Base-by-base conservation (phyloP, 2,329 filamentous ascomycete species). In the Colletotrichum gigasporum region DNA sequence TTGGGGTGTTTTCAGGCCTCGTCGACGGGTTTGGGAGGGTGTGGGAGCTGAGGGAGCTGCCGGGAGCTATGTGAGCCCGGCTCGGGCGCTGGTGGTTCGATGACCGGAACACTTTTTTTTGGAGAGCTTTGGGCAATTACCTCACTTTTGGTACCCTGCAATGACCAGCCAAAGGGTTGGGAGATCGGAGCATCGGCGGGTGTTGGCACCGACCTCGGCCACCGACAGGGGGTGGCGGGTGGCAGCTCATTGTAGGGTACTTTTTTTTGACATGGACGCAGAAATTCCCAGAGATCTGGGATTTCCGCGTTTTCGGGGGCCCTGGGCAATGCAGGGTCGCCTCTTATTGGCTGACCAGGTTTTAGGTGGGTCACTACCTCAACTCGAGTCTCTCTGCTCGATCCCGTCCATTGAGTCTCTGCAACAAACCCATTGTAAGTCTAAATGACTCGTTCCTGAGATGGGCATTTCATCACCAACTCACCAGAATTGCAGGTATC, bases 151-250 rank as follows among this genome's bases (percentile, higher is more conserved):
- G 37, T 34, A 24, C 52, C 52, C 24, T 32, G 16, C 52, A 18
- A 35, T 28, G 37, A 32, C 55, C 34, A 11, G 48, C 16, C 10
- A 42, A 8, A 14, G 12, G 41, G 39, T 35, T 9, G 37, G 22
- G 14, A n/a, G n/a, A n/a, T 63, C 55, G 61, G 61, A 28, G 39
- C 8, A 59, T 63, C 55, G 55, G 55, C 48, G 55, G 54, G 34
- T 14, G n/a, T 26, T 60, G 42, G 30, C 47, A 26, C 61, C 61
- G 61, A 63, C 45, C 10, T 56, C n/a, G n/a, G n/a, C n/a, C n/a
- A n/a, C n/a, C n/a, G n/a, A n/a, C n/a, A n/a, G n/a, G n/a, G n/a
- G n/a, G n/a, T n/a, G n/a, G n/a, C n/a, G n/a, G n/a, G n/a, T n/a
- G n/a, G n/a, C n/a, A n/a, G n/a, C n/a, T n/a, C 30, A 24, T 32